Evolutionary conservation across 2,329 filamentous ascomycete species (phyloP), one percentile per base, ranked within the genome.

Genomic region (Didymella lethalis): DNA sequence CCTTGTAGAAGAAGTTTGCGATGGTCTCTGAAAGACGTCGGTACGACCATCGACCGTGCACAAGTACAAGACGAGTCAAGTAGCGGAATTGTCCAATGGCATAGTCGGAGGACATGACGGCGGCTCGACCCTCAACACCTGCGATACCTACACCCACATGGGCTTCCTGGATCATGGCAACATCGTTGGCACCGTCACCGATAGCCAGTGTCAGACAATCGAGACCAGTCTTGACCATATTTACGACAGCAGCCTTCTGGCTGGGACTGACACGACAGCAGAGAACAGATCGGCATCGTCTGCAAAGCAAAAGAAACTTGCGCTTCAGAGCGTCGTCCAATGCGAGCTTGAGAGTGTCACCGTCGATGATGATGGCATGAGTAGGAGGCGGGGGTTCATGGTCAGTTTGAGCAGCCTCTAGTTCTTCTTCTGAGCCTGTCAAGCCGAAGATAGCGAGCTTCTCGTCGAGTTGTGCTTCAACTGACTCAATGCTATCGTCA

Each of bases 1-100:
- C 86, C 82, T 99, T 99, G 87, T 98, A 99, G 83, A 99, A 99
- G 84, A 99, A 99, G 78, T 99, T 99, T 77, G 93, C 92, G 71
- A 96, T 97, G 46, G 90, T 91, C 81, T 99, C 95, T 29, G 90
- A 92, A 76, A 99, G 82, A 69, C 95, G 88, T 52, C 94, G 87
- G 80, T 99, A 99, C n/a, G 93, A 97, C 91, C 91, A 95, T 18
- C 91, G 86, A 4, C 91, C 91, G 66, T 95, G 91, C 2, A 94
- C 90, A 32, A 95, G 85, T 14, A 95, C 83, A 2, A 95, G 81
- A 60, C 91, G 91, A 59, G 91, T 85, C 25, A 96, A 80, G 79
- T 96, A 96, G 23, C 91, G 85, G 78, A 96, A 96, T 75, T 96
- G 92, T 0, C 90, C 92, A 65, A 96, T 93, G 23, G 90, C 92